A percentile compares a stretch with the other conserved stretches of the same genome.
Conservation (phyloP, 495 filamentous ascomycete species). For the Schizothecium vesticola region DNA sequence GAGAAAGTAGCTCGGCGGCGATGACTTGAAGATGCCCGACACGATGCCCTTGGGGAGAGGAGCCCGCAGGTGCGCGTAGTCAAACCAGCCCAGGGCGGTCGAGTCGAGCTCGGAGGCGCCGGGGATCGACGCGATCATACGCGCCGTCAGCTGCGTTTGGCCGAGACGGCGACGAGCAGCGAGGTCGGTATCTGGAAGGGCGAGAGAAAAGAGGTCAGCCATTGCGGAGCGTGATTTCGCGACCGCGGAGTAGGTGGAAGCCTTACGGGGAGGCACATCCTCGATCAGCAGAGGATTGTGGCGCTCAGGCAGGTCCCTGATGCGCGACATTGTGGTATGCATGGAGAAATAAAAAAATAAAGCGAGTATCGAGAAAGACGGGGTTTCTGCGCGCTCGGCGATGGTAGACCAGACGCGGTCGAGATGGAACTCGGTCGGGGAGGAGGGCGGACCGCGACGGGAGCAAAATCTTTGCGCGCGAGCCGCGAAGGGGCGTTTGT, state of each 20-base stretch:
- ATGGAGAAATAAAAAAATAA: not conserved
- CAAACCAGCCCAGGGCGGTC: constrained; percentile 75
- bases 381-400: not conserved
- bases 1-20: constrained; percentile 88
- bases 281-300: constrained; percentile 73
- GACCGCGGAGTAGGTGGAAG: constrained; percentile 3
- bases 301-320: constrained; percentile 60
- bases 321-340: constrained; percentile 46
- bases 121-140: constrained; percentile 58
- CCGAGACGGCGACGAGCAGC: constrained; percentile 81
- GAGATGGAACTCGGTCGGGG: not conserved
- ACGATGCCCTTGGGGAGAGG: constrained; percentile 83
- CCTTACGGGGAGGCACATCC: constrained; percentile 60
- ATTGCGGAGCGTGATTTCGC: not conserved
- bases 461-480: constrained; percentile 33
- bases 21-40: constrained; percentile 84
- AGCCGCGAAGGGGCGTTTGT: constrained; percentile 10
- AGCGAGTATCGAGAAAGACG: not conserved
- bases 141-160: constrained; percentile 84
- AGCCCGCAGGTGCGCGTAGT: constrained; percentile 91
- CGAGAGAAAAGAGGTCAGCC: not conserved
- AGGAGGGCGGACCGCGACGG: constrained; percentile 11
- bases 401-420: not conserved
- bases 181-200: constrained; percentile 65
- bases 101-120: constrained; percentile 57